Base-by-base conservation (phyloP, 2,329 filamentous ascomycete species). In the Fusarium fracticaudum region DNA sequence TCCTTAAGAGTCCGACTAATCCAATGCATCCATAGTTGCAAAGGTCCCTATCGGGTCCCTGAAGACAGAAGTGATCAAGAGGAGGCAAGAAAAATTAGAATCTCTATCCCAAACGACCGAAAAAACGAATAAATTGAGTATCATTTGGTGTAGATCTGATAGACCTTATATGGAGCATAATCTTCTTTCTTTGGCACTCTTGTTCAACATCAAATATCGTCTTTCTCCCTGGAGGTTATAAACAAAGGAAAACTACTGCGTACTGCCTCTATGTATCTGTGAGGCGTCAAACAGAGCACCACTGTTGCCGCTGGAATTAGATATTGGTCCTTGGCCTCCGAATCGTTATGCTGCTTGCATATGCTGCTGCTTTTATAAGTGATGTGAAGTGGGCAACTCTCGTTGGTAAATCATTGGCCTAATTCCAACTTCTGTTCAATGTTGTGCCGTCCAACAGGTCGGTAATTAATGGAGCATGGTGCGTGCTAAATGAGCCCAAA, bases 371-470 rank as follows among this genome's bases (percentile, higher is more conserved):
- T 50, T 26, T 38, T 4, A 29, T 54, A 48, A 54, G 57, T 57
- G 48, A 59, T 57, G 48, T 54, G 57, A 68, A 47, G 40, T 57
- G 61, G 61, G 60, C 51, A 77, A 47, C 24, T 73, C 75, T 77
- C 73, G 71, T 71, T 69, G 66, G 73, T 40, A 64, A 38, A 51
- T 50, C 64, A 48, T 60, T 53, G 50, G 50, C 50, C 53, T 29
- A 37, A 44, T 53, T 53, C 47, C 43, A 26, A 37, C 33, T 37
- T 64, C 37, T 45, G 57, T 66, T 53, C 60, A 70, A 60, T 53
- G 40, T 43, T 35, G 54, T 53, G 40, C 59, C 47, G 67, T 48
- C 62, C n/a, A 44, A 64, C 57, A 44, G 69, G 61, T 57, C 59
- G 55, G 48, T 45, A 51, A 54, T 45, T 41, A 48, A 57, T 48